Base-by-base conservation (phyloP, 345 rosid genomes). In the Populus tremula region DNA sequence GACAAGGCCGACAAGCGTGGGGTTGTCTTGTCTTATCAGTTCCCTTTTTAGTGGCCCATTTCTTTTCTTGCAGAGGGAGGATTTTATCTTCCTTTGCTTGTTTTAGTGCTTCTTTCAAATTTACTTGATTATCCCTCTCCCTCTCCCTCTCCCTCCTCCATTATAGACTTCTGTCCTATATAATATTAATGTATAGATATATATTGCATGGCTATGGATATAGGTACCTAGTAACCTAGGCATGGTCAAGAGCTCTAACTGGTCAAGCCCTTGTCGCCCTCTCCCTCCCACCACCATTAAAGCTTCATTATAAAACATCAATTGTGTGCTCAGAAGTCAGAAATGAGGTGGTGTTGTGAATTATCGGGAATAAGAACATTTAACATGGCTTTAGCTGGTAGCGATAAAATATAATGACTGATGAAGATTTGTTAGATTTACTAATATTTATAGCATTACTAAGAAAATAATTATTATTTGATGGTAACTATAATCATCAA, bases 1-100 rank as follows among this genome's bases (percentile, higher is more conserved):
- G 72, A 21, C 80, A 72, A 39, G 47, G 69, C 83, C 82, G 88
- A 86, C 88, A 84, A 82, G 87, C 88, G 77, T 77, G 87, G 80
- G 84, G 77, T 50, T 79, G 87, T 77, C 74, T 84, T 81, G 88
- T 86, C 88, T 74, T 74, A 27, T 86, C 88, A 81, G 36, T 54
- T 14, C 45, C 56, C 72, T 66, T 23, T 33, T 56, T 72, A 77
- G 62, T 68, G 66, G 78, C 53, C 82, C 64, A 17, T 73, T 50
- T 56, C 70, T 36, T 39, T 73, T 73, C 61, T 0, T 20, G 20
- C n/a, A 53, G 21, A 50, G n/a, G 59, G 8, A 5, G 59, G 21
- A 17, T 50, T 50, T 50, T 8, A 63, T 59, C 54, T 53, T 25
- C 31, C 54, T 53, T 25, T 36, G 29, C 45, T 69, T 61, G 25